Evolutionary conservation across 257 asterid species (phyloP).

Genomic region (Schizonepeta tenuifolia): DNA sequence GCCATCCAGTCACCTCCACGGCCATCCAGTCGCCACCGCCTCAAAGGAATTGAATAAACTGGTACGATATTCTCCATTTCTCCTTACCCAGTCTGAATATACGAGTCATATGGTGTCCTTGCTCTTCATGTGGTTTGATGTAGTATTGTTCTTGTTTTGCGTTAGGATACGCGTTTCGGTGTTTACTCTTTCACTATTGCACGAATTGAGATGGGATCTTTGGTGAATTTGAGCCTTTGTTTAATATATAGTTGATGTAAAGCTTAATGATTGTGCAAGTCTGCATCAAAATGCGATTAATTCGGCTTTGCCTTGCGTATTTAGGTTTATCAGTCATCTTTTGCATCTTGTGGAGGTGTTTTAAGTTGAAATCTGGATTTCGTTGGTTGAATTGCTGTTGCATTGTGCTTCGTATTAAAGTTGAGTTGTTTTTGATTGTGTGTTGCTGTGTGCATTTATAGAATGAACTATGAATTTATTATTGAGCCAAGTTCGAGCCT

Average conservation of each 20-base stretch:
- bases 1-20: too few species aligned
- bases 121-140: background rate
- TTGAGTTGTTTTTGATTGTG: too few species aligned
- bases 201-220: background rate
- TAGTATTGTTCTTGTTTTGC: too few species aligned
- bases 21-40: too few species aligned
- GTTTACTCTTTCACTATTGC: background rate
- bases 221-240: background rate
- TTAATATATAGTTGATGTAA: background rate
- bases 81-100: too few species aligned
- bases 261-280: background rate
- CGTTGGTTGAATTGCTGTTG: background rate
- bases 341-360: background rate
- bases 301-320: constrained; percentile 3
- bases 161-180: background rate
- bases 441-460: too few species aligned
- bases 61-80: too few species aligned
- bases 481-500: background rate
- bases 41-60: too few species aligned
- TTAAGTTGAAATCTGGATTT: constrained; percentile 11
- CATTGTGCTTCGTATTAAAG: too few species aligned
- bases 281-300: background rate
- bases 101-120: background rate
- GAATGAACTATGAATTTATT: too few species aligned
- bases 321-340: background rate